phyloP scores from a whole-genome alignment of 768 basidiomycete genomes.

The Hypsizygus marmoreus region DNA sequence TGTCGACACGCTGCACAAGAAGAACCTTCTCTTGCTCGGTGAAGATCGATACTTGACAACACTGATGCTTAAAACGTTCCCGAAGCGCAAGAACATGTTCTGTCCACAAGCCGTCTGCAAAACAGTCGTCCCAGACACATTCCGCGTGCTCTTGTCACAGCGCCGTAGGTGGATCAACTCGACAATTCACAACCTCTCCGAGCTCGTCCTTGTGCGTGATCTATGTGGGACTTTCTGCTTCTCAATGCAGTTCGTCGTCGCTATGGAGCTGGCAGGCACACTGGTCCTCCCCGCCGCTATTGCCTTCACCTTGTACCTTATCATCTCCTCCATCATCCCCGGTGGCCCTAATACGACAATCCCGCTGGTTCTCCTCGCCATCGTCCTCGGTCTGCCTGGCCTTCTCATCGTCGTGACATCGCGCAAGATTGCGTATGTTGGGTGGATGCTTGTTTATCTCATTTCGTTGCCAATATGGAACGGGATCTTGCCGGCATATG shows the following conservation, averaged over 20 bases:
- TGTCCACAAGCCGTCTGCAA: conserved; percentile 99
- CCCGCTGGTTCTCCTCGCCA: conserved; percentile 87
- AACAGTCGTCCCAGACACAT: conserved; percentile 97
- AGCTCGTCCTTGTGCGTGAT: conserved; percentile 91
- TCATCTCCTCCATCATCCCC: conserved; percentile 86
- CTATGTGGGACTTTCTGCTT: conserved; percentile 99
- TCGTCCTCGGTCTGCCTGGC: conserved; percentile 96
- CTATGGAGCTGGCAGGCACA: conserved; percentile 97
- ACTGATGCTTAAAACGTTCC: conserved; percentile 98
- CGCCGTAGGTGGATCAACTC: conserved; percentile 99
- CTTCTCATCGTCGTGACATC: conserved; percentile 95
- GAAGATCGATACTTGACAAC: conserved; percentile 99
- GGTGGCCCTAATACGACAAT: conserved; percentile 78
- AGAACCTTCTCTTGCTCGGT: conserved; percentile 94
- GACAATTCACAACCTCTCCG: conserved; percentile 96
- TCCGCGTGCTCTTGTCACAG: conserved; percentile 90
- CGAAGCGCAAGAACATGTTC: conserved; percentile 98
- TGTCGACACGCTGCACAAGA: conserved; percentile 99
- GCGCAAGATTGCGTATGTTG: conserved; percentile 89
- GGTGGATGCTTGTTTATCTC: conserved; percentile 97
- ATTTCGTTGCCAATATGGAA: conserved; percentile 96
- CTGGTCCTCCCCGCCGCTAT: conserved; percentile 97
- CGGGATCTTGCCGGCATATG: conserved; percentile 90
- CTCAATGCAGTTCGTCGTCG: conserved; percentile 99
- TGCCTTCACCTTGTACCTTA: conserved; percentile 93